These are phyloP conservation scores for Paragyromitra xinjiangensis DNA, from an alignment of 495 filamentous ascomycete genomes.

Conservation along the genomic window DNA sequence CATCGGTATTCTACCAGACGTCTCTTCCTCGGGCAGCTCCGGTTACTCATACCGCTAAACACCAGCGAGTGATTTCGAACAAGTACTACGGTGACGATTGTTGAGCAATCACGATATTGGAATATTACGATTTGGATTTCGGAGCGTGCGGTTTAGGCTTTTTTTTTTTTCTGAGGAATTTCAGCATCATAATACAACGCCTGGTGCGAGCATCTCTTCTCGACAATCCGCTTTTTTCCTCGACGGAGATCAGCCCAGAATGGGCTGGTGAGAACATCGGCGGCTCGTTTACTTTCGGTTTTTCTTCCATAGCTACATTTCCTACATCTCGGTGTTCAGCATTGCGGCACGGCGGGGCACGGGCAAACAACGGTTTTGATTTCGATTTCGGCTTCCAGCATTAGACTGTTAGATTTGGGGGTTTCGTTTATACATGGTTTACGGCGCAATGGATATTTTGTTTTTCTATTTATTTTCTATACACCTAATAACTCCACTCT, in stretches of 20 bases:
- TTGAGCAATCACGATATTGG: slow-evolving; percentile 27
- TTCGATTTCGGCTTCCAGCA: slow-evolving; percentile 28
- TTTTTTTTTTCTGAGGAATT: slow-evolving; percentile 33
- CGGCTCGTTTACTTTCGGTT: slow-evolving; percentile 29
- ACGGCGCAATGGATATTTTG: slow-evolving; percentile 25
- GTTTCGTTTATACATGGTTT: slow-evolving; percentile 19
- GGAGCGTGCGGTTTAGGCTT: slow-evolving; percentile 24
- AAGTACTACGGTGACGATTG: background rate
- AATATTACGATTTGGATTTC: slow-evolving; percentile 41
- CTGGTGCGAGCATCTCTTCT: slow-evolving; percentile 43
- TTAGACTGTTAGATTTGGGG: slow-evolving; percentile 37
- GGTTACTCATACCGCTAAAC: slow-evolving; percentile 47
- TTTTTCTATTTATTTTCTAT: background rate
- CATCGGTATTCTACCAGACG: slow-evolving; percentile 54
- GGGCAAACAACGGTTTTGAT: slow-evolving; percentile 1
- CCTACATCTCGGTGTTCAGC: slow-evolving; percentile 30
- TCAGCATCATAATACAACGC: slow-evolving; percentile 29
- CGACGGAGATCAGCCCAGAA: slow-evolving; percentile 9
- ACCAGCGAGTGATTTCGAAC: background rate
- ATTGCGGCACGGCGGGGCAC: slow-evolving; percentile 18
- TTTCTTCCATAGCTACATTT: slow-evolving; percentile 20
- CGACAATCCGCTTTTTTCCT: slow-evolving; percentile 12
- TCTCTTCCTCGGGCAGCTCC: slow-evolving; percentile 39
- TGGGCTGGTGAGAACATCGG: background rate
- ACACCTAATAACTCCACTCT: background rate